Base-by-base conservation (phyloP, 2,329 filamentous ascomycete species). In the Penicillium frequentans region DNA sequence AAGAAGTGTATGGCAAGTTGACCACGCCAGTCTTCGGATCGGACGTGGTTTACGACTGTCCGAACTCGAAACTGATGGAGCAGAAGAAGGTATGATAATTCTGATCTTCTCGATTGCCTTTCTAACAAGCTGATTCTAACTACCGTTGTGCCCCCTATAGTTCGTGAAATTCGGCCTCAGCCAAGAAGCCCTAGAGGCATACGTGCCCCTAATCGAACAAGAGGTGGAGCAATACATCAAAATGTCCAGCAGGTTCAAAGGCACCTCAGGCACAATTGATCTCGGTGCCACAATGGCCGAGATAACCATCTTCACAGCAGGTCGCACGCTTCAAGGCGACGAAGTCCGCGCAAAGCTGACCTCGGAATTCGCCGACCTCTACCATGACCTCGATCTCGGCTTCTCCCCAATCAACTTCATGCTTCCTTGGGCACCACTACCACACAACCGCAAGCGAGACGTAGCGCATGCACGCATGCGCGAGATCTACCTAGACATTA, bases 31-130 rank as follows among this genome's bases (percentile, higher is more conserved):
- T 88, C 5, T 96, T 96, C 71, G 91, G 91, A 62, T 87, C 86
- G 62, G 90, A 92, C 74, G 90, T 96, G 26, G 89, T 96, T 43
- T 96, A 96, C 71, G 91, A 96, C 74, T 96, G 91, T 76, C 90
- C 91, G 31, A 96, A 96, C 70, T 83, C 90, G 55, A 96, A 96
- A 79, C 84, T 96, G 70, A 96, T 96, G 90, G 91, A 96, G 79
- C 91, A 96, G 82, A 96, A 96, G 81, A 95, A 95, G 84, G 88
- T 90, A 53, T 23, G 39, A 11, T 3, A 21, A 11, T 13, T 13
- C n/a, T 5, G 10, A 10, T 13, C 3, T 11, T 10, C 6, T 23
- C 19, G 9, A 0, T 13, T 21, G 1, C 10, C 1, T 21, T 11
- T 29, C 27, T 19, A 21, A 13, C 21, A 10, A 21, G 1, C 19